phyloP scores from a whole-genome alignment of 768 basidiomycete species.

The Naematelia aurantialba region DNA sequence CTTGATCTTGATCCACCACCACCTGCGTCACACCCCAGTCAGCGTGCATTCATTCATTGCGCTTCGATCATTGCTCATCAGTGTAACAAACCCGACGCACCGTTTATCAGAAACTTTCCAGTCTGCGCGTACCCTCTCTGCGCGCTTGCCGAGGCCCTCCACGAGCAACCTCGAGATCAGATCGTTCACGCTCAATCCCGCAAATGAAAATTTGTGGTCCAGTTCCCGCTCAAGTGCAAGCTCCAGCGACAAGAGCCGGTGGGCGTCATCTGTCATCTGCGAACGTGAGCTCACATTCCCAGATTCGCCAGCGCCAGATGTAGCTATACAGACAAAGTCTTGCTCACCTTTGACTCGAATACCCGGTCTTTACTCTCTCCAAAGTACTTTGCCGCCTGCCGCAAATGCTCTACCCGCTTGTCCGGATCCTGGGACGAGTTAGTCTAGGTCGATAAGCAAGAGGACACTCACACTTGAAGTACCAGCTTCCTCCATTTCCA shows the following conservation, averaged over 20 bases:
- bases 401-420: slow-evolving; percentile 67
- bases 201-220: slow-evolving; percentile 71
- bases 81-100: slow-evolving; percentile 53
- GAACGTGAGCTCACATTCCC: not conserved
- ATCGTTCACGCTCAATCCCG: slow-evolving; percentile 79
- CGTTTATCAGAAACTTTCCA: slow-evolving; percentile 95
- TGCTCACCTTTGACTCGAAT: slow-evolving; percentile 84
- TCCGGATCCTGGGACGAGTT: slow-evolving; percentile 61
- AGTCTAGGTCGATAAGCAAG: slow-evolving; percentile 3
- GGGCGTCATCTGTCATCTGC: slow-evolving; percentile 87
- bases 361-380: slow-evolving; percentile 85
- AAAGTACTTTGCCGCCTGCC: slow-evolving; percentile 85
- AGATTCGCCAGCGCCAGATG: not conserved
- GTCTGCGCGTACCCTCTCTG: slow-evolving; percentile 81
- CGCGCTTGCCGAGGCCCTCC: slow-evolving; percentile 76
- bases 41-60: too few relatives aligned
- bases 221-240: slow-evolving; percentile 83
- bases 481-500: slow-evolving; percentile 78
- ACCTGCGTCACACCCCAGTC: slow-evolving; percentile 59
- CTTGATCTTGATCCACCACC: slow-evolving; percentile 88
- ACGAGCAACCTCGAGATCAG: slow-evolving; percentile 75
- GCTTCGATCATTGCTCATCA: too few relatives aligned
- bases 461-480: slow-evolving; percentile 58
- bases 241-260: slow-evolving; percentile 70
- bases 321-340: too few relatives aligned